phyloP scores from a whole-genome alignment of 148 eudicot species.

The Nepenthes mirabilis region DNA sequence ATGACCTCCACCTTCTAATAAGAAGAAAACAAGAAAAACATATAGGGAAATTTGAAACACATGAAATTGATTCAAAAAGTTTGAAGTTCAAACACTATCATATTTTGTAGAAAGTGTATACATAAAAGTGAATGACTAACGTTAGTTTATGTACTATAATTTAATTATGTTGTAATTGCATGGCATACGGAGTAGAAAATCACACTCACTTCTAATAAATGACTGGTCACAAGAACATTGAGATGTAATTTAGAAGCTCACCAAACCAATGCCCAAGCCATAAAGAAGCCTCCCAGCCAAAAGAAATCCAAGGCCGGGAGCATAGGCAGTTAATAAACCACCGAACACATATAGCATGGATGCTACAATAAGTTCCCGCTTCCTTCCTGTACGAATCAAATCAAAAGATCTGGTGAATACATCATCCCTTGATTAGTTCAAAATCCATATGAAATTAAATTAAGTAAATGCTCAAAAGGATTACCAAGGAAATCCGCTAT shows the following conservation, averaged over 20 bases:
- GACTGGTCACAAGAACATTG: not conserved
- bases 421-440: not conserved
- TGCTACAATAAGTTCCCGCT: constrained; percentile 71
- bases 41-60: too few relatives aligned
- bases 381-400: constrained; percentile 55
- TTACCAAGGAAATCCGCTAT: constrained; percentile 90
- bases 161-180: too few relatives aligned
- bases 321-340: constrained; percentile 60
- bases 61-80: too few relatives aligned
- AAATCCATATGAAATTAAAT: constrained; percentile 6
- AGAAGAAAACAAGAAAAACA: too few relatives aligned
- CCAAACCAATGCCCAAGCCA: constrained; percentile 98
- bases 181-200: too few relatives aligned
- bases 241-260: constrained; percentile 12
- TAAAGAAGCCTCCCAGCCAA: constrained; percentile 64
- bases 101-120: too few relatives aligned
- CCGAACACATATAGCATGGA: constrained; percentile 58
- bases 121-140: too few relatives aligned
- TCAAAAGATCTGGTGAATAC: constrained; percentile 4
- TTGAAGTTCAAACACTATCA: too few relatives aligned
- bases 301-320: constrained; percentile 64
- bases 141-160: too few relatives aligned
- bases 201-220: not conserved
- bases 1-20: too few relatives aligned
- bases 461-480: constrained; percentile 1